phyloP scores from a whole-genome alignment of 2,329 filamentous ascomycete genomes.

The Pyrenochaeta sp. region DNA sequence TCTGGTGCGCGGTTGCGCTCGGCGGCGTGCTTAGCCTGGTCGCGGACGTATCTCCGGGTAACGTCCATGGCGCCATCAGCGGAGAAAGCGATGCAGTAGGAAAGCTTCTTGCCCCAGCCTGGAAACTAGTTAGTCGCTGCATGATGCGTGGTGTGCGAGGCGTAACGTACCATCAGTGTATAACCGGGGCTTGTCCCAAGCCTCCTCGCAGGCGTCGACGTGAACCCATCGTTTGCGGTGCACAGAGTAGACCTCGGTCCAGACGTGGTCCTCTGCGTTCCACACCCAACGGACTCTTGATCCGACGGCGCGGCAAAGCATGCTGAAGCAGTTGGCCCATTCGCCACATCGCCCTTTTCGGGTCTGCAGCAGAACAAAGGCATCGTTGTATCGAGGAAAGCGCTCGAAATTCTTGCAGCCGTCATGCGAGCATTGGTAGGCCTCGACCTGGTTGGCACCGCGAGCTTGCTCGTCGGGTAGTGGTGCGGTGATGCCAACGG shows the following conservation, averaged over 20 bases:
- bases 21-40: conserved; percentile 72
- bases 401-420: conserved; percentile 82
- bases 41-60: conserved; percentile 74
- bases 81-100: conserved; percentile 96
- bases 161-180: conserved; percentile 78
- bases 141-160: neutral
- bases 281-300: conserved; percentile 95
- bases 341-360: conserved; percentile 87
- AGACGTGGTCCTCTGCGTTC: conserved; percentile 97
- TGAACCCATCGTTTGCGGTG: conserved; percentile 96
- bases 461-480: conserved; percentile 89
- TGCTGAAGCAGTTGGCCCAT: conserved; percentile 98
- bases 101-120: conserved; percentile 95
- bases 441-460: conserved; percentile 85
- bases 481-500: conserved; percentile 82
- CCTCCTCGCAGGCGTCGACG: conserved; percentile 91
- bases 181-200: conserved; percentile 91
- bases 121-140: conserved; percentile 16
- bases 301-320: conserved; percentile 93
- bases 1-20: conserved; percentile 84
- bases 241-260: conserved; percentile 97
- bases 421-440: conserved; percentile 84
- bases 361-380: conserved; percentile 90
- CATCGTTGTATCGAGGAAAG: conserved; percentile 94
- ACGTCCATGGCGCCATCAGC: conserved; percentile 80